phyloP scores from a whole-genome alignment of 768 basidiomycete species.

The Dacryopinax primogenitus region DNA sequence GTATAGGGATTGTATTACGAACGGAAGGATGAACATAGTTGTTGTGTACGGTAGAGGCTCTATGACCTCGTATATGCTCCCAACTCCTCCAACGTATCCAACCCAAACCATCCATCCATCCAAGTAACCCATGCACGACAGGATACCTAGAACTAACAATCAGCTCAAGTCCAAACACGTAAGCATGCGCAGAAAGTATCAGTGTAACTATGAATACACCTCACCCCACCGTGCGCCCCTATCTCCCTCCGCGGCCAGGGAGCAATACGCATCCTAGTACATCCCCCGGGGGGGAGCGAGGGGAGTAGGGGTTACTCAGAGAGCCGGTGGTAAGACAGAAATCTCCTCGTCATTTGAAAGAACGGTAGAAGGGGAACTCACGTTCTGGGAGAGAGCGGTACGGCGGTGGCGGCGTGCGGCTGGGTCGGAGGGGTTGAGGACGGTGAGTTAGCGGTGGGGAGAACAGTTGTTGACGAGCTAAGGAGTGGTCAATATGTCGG shows the following conservation, averaged over 20 bases:
- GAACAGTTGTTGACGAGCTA: too few species aligned
- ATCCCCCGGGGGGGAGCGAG: neutral
- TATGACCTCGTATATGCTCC: too few species aligned
- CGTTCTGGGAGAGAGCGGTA: neutral
- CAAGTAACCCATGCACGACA: neutral
- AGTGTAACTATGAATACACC: conserved; percentile 6
- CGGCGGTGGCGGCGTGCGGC: neutral
- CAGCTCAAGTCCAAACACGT: neutral
- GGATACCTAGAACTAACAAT: neutral
- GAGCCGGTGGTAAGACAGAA: neutral
- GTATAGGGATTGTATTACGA: too few species aligned
- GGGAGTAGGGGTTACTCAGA: neutral
- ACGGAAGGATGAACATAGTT: too few species aligned
- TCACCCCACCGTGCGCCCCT: neutral
- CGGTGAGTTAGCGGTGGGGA: too few species aligned
- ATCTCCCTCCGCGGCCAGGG: neutral
- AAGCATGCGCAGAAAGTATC: neutral
- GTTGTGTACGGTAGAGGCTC: too few species aligned
- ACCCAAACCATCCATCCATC: too few species aligned
- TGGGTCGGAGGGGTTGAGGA: neutral
- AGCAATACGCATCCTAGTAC: neutral
- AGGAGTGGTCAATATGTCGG: too few species aligned
- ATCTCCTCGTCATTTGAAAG: conserved; percentile 2
- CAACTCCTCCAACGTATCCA: too few species aligned
- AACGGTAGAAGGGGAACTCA: neutral